These are phyloP conservation scores for Acorus calamus DNA, from an alignment of 106 monocot species.

Conservation along the genomic window DNA sequence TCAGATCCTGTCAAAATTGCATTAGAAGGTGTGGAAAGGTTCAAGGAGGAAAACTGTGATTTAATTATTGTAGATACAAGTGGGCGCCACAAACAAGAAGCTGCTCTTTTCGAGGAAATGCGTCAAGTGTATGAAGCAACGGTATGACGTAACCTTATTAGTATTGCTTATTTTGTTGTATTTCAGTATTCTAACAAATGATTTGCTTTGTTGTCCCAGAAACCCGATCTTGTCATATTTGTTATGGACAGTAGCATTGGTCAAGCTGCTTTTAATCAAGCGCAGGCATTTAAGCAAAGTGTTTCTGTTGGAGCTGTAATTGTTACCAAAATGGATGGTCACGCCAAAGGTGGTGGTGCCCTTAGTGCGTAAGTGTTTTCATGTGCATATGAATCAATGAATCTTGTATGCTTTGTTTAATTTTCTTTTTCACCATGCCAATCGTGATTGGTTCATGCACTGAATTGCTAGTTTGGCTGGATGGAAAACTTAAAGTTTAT, in stretches of 20 bases:
- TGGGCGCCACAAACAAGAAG: conserved; percentile 98
- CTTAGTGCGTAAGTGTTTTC: conserved; percentile 92
- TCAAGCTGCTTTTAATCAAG: conserved; percentile 96
- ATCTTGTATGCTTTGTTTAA: no score
- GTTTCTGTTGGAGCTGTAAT: conserved; percentile 97
- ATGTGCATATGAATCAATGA: no score
- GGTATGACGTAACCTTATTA: conserved; percentile 24
- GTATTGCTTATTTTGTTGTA: not conserved
- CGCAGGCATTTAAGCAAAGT: conserved; percentile 96
- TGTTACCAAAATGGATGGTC: conserved; percentile 98
- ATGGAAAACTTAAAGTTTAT: not conserved
- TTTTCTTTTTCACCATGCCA: no score
- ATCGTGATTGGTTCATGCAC: no score
- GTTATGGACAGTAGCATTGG: conserved; percentile 99
- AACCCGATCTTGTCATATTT: conserved; percentile 98
- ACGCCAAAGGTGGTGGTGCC: conserved; percentile 98
- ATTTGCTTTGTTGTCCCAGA: conserved; percentile 37
- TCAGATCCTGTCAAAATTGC: conserved; percentile 99
- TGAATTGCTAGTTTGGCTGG: not conserved
- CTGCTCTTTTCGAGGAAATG: conserved; percentile 98
- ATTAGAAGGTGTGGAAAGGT: conserved; percentile 91
- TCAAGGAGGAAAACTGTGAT: conserved; percentile 97
- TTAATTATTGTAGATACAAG: conserved; percentile 96
- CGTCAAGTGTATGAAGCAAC: conserved; percentile 96
- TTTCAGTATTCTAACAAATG: no score